Percentiles rank a stretch among this genome's conserved stretches.
These are phyloP conservation scores for Salvia miltiorrhiza DNA, from an alignment of 257 asterid genomes.

Conservation along the genomic window DNA sequence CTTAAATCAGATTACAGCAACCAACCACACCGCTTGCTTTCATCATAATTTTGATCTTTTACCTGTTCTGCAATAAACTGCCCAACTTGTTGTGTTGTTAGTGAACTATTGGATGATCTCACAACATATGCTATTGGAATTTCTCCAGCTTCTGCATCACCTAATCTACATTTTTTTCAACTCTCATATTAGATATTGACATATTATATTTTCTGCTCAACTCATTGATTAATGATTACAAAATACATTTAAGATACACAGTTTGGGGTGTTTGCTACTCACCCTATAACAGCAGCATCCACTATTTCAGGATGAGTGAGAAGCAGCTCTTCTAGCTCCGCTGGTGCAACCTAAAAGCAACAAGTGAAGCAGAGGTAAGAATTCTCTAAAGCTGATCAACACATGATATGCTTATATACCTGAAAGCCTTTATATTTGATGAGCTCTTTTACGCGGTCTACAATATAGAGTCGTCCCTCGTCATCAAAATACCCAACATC, in stretches of 20 bases:
- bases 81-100: conserved; percentile 22
- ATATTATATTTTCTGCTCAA: too few relatives aligned
- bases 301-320: conserved; percentile 35
- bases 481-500: conserved; percentile 47
- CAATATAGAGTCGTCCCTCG: conserved; percentile 35
- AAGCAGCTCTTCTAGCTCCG: conserved; percentile 50
- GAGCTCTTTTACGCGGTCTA: conserved; percentile 42
- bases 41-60: neutral
- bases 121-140: conserved; percentile 70
- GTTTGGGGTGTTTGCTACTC: neutral
- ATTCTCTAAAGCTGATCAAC: too few relatives aligned
- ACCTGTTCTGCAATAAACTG: conserved; percentile 36
- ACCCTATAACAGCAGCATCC: conserved; percentile 44
- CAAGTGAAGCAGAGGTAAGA: neutral
- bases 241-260: neutral
- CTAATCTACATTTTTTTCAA: conserved; percentile 30
- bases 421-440: conserved; percentile 47
- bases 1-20: neutral
- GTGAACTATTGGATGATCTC: conserved; percentile 32
- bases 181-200: neutral
- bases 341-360: conserved; percentile 37
- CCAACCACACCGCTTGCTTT: too few relatives aligned
- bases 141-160: conserved; percentile 74
- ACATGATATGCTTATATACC: conserved; percentile 22
- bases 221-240: neutral